Evolutionary conservation across 495 filamentous ascomycete genomes (phyloP), one percentile per base, ranked within the genome.

Genomic region (Daldinia childiae): DNA sequence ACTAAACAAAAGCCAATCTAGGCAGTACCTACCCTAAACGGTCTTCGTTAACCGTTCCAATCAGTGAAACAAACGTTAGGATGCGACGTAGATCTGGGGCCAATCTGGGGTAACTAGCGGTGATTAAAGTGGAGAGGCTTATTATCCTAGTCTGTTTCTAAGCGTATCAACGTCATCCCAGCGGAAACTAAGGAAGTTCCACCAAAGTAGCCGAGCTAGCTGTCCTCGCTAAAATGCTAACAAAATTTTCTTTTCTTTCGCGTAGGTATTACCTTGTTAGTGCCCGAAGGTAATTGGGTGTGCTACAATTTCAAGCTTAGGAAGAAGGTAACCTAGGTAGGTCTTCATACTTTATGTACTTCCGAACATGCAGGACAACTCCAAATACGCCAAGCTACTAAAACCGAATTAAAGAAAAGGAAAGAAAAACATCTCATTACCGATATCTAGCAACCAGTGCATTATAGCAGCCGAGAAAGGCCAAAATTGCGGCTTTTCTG

Each of bases 61-160:
- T 62, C 45, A 72, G 54, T 29, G 63, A 56, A 62, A 67, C 59
- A 27, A 67, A 55, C 45, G 69, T 48, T 59, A 55, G 58, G 63
- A 72, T 68, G 52, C 27, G 45, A 67, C 45, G 29, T 21, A 61
- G 58, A 64, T 62, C 58, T 43, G 69, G 69, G 69, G 69, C 69
- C 63, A 72, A 72, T 72, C 69, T 58, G 70, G 70, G 70, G 70
- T 68, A 73, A 67, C 39, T 65, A 57, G 34, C 34, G 15, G 29
- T 58, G 17, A 50, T 58, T 56, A 62, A 58, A 41, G 65, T 68
- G 65, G 70, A 41, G 65, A 55, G 32, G n/a, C 24, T 17, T n/a
- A 26, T 14, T 32, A 51, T 58, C 62, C 63, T 36, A 63, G 58
- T 63, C 39, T 26, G 34, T 26, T 52, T 52, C 41, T 45, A 69